Conservation (phyloP, 2,329 filamentous ascomycete species). For the Blastomyces silverae region DNA sequence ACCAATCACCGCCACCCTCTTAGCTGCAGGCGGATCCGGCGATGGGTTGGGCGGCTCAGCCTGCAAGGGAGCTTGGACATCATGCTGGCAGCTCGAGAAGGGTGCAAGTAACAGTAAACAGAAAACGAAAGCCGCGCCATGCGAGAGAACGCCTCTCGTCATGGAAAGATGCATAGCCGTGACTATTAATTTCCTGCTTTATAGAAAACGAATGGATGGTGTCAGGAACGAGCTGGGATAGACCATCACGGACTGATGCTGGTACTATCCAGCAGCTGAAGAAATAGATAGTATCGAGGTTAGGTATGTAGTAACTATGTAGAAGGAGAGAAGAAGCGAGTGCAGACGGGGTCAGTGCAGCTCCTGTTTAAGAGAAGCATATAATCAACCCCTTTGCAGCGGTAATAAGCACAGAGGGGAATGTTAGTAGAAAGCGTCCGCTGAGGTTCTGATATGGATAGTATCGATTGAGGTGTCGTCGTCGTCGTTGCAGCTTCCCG, state of each 20-base stretch:
- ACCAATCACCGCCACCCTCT: constrained; percentile 13
- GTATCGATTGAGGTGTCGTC: too few species aligned
- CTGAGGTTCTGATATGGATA: neutral
- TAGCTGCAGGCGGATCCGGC: neutral
- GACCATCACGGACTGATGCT: neutral
- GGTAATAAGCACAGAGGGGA: neutral
- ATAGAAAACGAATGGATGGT: constrained; percentile 3
- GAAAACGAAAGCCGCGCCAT: neutral
- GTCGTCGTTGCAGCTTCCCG: neutral
- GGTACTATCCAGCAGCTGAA: too few species aligned
- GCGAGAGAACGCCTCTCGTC: neutral
- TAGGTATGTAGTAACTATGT: neutral
- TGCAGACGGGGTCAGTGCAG: neutral
- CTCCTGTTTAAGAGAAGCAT: neutral
- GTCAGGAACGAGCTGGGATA: neutral
- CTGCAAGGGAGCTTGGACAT: constrained; percentile 9
- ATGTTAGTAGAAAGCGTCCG: neutral
- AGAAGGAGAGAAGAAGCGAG: neutral
- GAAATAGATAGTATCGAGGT: too few species aligned
- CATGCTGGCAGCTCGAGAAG: constrained; percentile 4
- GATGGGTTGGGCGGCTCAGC: neutral
- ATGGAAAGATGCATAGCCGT: neutral
- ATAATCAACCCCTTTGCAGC: neutral
- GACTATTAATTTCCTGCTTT: neutral
- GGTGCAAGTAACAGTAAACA: neutral